Base-by-base conservation (phyloP, 176 grass and related monocot genomes). In the Paspalum notatum region DNA sequence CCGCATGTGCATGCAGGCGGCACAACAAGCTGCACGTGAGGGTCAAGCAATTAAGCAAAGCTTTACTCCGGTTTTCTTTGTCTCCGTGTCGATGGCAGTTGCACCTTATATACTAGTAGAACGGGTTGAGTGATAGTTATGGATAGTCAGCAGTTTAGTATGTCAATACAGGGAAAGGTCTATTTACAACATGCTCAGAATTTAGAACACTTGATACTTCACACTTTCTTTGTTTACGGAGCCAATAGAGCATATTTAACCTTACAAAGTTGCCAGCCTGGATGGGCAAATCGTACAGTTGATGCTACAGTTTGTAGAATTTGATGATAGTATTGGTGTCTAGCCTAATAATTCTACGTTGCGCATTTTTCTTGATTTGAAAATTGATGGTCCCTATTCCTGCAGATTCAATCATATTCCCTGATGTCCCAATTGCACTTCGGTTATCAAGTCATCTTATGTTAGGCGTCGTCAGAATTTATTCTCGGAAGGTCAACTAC, bases 381-480 rank as follows among this genome's bases (percentile, higher is more conserved):
- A 43, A 53, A 72, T 43, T 73, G 57, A 74, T 68, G 4, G 50
- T 45, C 20, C 48, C 64, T 77, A 13, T 82, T 66, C 44, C 16
- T 86, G 78, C 88, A 99, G 96, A 99, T 95, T 99, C 96, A 67
- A 99, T 99, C 87, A 94, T 99, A 77, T 99, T 91, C 58, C 96
- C 96, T 59, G 96, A 99, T 9, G 96, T 95, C 39, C 96, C 96
- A 44, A 99, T 99, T 77, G 96, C 96, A 63, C 86, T 99, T 90
- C 92, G 96, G 38, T 89, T 99, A 76, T 99, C 96, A 72, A 99
- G 96, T 82, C 96, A 99, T 90, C 92, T 99, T 68, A 87, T 99
- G 81, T 59, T 99, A 75, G 96, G 96, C 27, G 96, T 99, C 51
- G 96, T 99, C 75, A 95, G 96, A 85, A 99, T 99, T 79, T 99